Evolutionary conservation across 768 basidiomycete species (phyloP).

Genomic region (Tulasnella sp.): DNA sequence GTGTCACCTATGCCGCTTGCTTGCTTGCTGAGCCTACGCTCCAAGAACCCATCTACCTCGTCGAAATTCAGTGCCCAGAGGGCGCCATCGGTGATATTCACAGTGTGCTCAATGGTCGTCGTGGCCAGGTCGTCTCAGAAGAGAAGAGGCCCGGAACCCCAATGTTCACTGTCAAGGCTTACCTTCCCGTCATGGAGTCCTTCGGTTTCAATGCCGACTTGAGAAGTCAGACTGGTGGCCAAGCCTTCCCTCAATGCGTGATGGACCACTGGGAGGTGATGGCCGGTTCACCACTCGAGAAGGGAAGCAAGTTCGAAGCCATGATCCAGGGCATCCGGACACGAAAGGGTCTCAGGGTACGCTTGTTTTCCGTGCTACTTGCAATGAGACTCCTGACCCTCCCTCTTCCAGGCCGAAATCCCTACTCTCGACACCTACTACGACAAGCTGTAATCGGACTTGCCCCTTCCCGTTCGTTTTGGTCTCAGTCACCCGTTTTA

Average conservation of each 20-base stretch:
- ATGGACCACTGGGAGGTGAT: conserved; percentile 91
- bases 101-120: conserved; percentile 87
- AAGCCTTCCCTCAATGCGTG: conserved; percentile 96
- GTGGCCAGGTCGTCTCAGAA: conserved; percentile 97
- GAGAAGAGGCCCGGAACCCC: conserved; percentile 97
- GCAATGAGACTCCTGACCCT: conserved; percentile 22
- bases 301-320: conserved; percentile 87
- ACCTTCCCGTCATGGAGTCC: conserved; percentile 85
- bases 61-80: conserved; percentile 98
- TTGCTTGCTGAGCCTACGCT: conserved; percentile 85
- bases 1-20: conserved; percentile 93
- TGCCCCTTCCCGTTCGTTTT: background rate
- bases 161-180: conserved; percentile 99
- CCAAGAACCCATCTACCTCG: conserved; percentile 95
- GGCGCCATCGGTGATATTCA: conserved; percentile 97
- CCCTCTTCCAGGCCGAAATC: conserved; percentile 64
- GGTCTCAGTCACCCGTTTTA: background rate
- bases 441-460: conserved; percentile 60
- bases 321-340: conserved; percentile 75
- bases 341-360: conserved; percentile 92
- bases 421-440: conserved; percentile 86
- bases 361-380: conserved; percentile 24
- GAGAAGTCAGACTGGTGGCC: conserved; percentile 85
- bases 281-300: conserved; percentile 79
- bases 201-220: conserved; percentile 99